phyloP scores from a whole-genome alignment of 148 eudicot species.

The Nyssa sinensis region DNA sequence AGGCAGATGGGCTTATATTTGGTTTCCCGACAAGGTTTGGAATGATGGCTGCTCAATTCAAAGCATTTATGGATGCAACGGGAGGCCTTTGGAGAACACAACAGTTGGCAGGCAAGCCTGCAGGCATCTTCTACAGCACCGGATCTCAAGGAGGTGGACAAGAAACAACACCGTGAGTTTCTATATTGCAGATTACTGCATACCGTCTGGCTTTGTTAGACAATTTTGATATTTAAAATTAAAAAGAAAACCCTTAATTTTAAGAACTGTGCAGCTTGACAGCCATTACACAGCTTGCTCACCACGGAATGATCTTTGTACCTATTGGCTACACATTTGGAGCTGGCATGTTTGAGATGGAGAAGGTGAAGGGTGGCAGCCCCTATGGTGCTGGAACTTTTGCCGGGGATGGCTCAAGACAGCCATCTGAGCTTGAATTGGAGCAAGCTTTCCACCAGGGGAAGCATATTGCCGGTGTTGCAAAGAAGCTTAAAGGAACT shows the following conservation, averaged over 20 bases:
- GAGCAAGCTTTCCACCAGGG: slow-evolving; percentile 80
- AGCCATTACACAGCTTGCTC: slow-evolving; percentile 71
- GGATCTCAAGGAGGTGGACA: slow-evolving; percentile 90
- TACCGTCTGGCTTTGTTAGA: not conserved
- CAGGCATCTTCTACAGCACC: slow-evolving; percentile 68
- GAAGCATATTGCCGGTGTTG: slow-evolving; percentile 54
- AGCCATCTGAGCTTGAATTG: slow-evolving; percentile 68
- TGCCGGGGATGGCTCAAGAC: slow-evolving; percentile 77
- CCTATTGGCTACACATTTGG: slow-evolving; percentile 83
- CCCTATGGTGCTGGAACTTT: slow-evolving; percentile 79
- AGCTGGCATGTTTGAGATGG: slow-evolving; percentile 85
- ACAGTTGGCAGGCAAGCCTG: slow-evolving; percentile 73
- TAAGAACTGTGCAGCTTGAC: slow-evolving; percentile 47
- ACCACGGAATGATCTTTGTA: slow-evolving; percentile 80
- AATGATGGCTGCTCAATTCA: slow-evolving; percentile 83
- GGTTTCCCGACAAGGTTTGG: slow-evolving; percentile 85
- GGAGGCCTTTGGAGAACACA: slow-evolving; percentile 78
- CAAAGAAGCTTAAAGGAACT: slow-evolving; percentile 65
- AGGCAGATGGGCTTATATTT: slow-evolving; percentile 72
- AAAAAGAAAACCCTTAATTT: not conserved
- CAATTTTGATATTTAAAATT: not conserved
- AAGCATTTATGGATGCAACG: slow-evolving; percentile 73
- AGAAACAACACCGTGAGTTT: slow-evolving; percentile 73
- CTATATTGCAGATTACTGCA: not conserved
- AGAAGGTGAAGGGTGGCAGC: slow-evolving; percentile 63